Percentiles rank a stretch among this genome's conserved stretches.
Conservation (phyloP, 108 stramenopile species). For the Stephanodiscus triporus region DNA sequence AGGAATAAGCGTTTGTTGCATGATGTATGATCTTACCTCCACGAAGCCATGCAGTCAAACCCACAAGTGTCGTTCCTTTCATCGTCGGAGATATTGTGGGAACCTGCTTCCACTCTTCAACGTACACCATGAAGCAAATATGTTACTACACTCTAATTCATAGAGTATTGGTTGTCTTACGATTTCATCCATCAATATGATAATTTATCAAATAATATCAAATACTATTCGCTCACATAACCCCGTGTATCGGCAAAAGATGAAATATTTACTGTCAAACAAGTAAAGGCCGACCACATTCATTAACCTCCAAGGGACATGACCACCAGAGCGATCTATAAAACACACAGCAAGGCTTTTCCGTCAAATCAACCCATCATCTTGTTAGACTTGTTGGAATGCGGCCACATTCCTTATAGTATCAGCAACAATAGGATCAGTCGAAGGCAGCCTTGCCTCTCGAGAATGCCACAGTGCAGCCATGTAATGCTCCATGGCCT, state of each 20-base stretch:
- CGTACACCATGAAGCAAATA: no score
- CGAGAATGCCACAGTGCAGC: slow-evolving; percentile 43
- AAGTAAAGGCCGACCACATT: background rate
- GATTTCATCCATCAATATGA: background rate
- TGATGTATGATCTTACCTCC: slow-evolving; percentile 13
- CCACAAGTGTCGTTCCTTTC: background rate
- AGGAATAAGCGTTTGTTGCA: slow-evolving; percentile 24
- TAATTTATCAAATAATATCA: background rate
- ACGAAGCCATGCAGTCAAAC: background rate
- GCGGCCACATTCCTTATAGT: slow-evolving; percentile 46
- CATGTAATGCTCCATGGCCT: slow-evolving; percentile 54
- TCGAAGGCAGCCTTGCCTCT: slow-evolving; percentile 43
- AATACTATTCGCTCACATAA: no score
- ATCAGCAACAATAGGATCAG: slow-evolving; percentile 48
- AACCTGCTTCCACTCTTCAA: no score
- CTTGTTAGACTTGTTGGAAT: slow-evolving; percentile 32
- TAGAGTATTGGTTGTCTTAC: background rate
- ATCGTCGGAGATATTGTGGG: no score
- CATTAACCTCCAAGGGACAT: background rate
- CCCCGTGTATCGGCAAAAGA: no score
- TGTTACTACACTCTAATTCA: no score
- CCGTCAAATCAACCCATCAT: background rate
- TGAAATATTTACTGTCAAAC: no score
- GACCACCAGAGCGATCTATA: background rate
- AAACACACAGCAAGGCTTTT: background rate